phyloP scores from a whole-genome alignment of 768 basidiomycete genomes.

The Pulveroboletus ravenelii region DNA sequence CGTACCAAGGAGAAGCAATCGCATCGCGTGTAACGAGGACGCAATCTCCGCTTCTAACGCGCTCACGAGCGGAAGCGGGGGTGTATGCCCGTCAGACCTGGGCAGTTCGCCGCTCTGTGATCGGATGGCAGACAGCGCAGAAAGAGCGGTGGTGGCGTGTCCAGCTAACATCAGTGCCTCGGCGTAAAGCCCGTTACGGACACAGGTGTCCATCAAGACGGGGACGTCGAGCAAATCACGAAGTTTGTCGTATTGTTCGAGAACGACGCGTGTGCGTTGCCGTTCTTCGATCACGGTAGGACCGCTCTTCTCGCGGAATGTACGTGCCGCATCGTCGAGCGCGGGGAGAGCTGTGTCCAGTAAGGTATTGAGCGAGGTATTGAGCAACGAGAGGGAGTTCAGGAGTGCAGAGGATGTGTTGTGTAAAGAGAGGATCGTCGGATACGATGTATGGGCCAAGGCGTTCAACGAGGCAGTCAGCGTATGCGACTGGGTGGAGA shows the following conservation, averaged over 20 bases:
- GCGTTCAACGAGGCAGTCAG: slow-evolving; percentile 86
- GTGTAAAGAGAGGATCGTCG: slow-evolving; percentile 88
- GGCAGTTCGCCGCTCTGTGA: slow-evolving; percentile 33
- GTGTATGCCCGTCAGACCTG: slow-evolving; percentile 39
- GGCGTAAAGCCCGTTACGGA: slow-evolving; percentile 86
- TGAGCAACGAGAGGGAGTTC: slow-evolving; percentile 68
- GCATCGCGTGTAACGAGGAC: slow-evolving; percentile 61
- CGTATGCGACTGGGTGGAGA: slow-evolving; percentile 81
- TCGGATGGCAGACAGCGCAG: slow-evolving; percentile 34
- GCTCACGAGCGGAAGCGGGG: slow-evolving; percentile 28
- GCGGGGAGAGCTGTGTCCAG: slow-evolving; percentile 65
- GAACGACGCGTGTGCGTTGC: slow-evolving; percentile 73
- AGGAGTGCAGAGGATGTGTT: slow-evolving; percentile 70
- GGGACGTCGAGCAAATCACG: slow-evolving; percentile 90
- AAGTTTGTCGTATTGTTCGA: slow-evolving; percentile 92
- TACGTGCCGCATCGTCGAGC: slow-evolving; percentile 66
- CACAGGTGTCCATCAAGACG: slow-evolving; percentile 86
- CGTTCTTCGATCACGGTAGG: slow-evolving; percentile 65
- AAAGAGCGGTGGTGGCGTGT: slow-evolving; percentile 56
- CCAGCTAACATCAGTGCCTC: slow-evolving; percentile 84
- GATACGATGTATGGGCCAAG: slow-evolving; percentile 86
- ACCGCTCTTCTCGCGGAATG: slow-evolving; percentile 72
- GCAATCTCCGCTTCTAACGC: slow-evolving; percentile 66
- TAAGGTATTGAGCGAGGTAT: slow-evolving; percentile 66
- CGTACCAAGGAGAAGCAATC: slow-evolving; percentile 69